Conservation (phyloP, 2,329 filamentous ascomycete genomes). For the Pseudogymnoascus verrucosus region DNA sequence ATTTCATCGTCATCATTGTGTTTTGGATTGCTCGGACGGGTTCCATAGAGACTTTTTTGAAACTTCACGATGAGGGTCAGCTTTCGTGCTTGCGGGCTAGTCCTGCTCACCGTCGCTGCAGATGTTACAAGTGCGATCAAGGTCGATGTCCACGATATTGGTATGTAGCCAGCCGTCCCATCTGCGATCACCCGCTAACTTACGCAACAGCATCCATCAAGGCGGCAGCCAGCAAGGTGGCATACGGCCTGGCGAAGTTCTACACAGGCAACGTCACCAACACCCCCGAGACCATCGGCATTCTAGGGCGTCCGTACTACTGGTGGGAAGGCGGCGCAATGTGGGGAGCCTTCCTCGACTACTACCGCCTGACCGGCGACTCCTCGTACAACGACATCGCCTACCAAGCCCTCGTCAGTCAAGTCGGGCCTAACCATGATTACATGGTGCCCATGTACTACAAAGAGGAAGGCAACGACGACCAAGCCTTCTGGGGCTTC, state of each 20-base stretch:
- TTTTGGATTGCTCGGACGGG: background rate
- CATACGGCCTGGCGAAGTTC: conserved; percentile 53
- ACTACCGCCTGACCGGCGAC: conserved; percentile 60
- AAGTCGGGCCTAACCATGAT: conserved; percentile 51
- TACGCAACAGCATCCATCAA: conserved; percentile 48
- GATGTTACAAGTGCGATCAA: conserved; percentile 2
- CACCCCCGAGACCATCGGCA: conserved; percentile 46
- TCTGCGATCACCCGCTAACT: background rate
- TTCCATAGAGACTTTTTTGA: background rate
- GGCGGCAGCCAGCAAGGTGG: conserved; percentile 51
- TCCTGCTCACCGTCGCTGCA: background rate
- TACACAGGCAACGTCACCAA: conserved; percentile 56
- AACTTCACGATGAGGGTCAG: background rate
- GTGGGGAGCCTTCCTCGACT: conserved; percentile 62
- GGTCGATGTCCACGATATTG: background rate
- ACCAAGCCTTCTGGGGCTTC: conserved; percentile 68
- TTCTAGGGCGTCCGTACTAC: conserved; percentile 59
- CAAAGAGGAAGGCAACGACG: conserved; percentile 63
- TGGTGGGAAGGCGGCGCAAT: conserved; percentile 53
- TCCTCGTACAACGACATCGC: conserved; percentile 51
- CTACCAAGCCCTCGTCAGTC: conserved; percentile 50
- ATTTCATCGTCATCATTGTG: background rate
- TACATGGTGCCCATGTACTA: conserved; percentile 50
- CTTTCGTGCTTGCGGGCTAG: conserved; percentile 4
- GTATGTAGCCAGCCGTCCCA: background rate